Base-by-base conservation (phyloP, 1,139 yeast species). In the Kodamaea alishanica region DNA sequence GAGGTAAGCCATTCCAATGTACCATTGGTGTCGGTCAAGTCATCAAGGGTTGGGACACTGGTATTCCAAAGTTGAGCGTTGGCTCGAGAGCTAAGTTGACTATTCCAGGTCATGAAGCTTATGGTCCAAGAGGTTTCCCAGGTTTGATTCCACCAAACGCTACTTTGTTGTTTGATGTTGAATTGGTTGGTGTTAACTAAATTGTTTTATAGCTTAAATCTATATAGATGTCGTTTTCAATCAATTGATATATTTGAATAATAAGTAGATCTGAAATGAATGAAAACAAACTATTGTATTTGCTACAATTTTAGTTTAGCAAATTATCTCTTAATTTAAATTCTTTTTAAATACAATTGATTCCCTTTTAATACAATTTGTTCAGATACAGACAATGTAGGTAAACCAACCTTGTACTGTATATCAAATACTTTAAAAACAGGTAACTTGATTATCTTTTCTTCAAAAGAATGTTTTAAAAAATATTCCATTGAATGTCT, bases 131-230 rank as follows among this genome's bases (percentile, higher is more conserved):
- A 65, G 97, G 97, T 35, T 87, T 85, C 80, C 97, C 97, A 48
- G 95, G 96, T 51, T 73, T 87, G 57, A 92, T 92, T 60, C 97
- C 97, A 48, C 96, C 97, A 52, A 87, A 88, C 64, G 95, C 97
- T 47, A 89, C 96, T 50, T 78, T 92, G 67, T 70, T 87, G 53
- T 90, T 90, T 55, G 97, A 89, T 57, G 97, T 90, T 49, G 96
- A 90, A 70, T 79, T 90, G 64, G 70, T 90, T 56, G 80, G 79
- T 56, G 84, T 90, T 60, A 87, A 87, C 71, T 83, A 74, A 43
- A 27, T 15, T 40, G 26, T 9, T 22, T 32, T 24, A 30, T 30
- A 29, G 22, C n/a, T 29, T n/a, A 15, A 11, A 8, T 29, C n/a
- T 29, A 15, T 15, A 15, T 15, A 15, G 20, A 15, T 8, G 28